Base-by-base conservation (phyloP, 345 rosid genomes). In the Lumnitzera racemosa region DNA sequence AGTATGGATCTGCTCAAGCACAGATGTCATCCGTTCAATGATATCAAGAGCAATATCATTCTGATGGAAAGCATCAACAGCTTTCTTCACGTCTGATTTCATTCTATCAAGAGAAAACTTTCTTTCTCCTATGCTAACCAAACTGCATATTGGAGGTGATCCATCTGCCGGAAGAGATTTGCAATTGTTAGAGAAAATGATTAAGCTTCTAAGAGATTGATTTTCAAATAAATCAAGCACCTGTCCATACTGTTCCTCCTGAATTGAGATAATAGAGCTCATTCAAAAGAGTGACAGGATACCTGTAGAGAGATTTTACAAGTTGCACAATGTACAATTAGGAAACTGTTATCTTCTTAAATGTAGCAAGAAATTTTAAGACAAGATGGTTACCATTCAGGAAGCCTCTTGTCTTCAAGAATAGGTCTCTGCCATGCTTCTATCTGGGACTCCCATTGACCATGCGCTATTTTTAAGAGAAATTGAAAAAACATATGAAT, bases 211-310 rank as follows among this genome's bases (percentile, higher is more conserved):
- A 52, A 49, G 46, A 16, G 41, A 51, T 46, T 16, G 13, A 23
- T 25, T 25, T 46, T 54, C 36, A 13, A 63, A 50, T 16, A 49
- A 25, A 31, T 47, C 53, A 51, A 56, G 53, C 69, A 87, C 98
- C 91, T 72, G 96, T 92, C 98, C 97, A 92, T 62, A 92, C 57
- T 23, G 97, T 86, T 4, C 98, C 88, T 47, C 97, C 98, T 0
- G 98, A 72, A 71, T 90, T 92, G 47, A 92, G 90, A 79, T 80
- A 92, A 73, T 89, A 92, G 54, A 92, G 96, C 78, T 92, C 98
- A 63, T 92, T 92, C 65, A 90, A 92, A 47, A 92, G 86, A 56
- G 97, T 84, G 76, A 75, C 49, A 46, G 87, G 90, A 61, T 92
- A 92, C 97, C 97, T 88, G 78, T 63, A 76, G 72, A 64, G 5